A percentile compares a stretch with the other conserved stretches of the same genome.
Conservation (phyloP, 441 rosid genomes). For the Daphne laureola region DNA sequence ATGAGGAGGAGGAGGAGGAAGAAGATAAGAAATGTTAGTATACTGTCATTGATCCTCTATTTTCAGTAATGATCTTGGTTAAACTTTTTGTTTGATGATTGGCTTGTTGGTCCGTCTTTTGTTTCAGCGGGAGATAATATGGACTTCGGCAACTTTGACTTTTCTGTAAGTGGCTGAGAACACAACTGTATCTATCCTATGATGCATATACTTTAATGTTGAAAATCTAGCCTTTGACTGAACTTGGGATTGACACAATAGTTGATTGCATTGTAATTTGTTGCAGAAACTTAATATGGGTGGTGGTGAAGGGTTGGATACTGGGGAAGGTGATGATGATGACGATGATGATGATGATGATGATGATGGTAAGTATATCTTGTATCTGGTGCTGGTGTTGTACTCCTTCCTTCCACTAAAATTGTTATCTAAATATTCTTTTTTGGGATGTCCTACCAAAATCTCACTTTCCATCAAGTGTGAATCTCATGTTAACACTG, state of each 20-base stretch:
- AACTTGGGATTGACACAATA: neutral
- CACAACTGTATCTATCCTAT: no score
- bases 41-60: neutral
- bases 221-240: neutral
- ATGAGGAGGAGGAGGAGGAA: slow-evolving; percentile 58
- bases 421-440: no score
- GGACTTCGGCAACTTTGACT: slow-evolving; percentile 35
- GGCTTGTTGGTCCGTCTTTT: slow-evolving; percentile 6
- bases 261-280: neutral
- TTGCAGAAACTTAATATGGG: slow-evolving; percentile 22
- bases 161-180: slow-evolving; percentile 13
- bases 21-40: slow-evolving; percentile 19
- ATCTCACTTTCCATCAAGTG: no score
- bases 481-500: neutral
- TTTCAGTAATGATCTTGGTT: neutral
- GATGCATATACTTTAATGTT: neutral
- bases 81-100: neutral
- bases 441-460: no score
- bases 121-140: slow-evolving; percentile 18
- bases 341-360: slow-evolving; percentile 5
- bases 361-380: no score
- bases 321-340: slow-evolving; percentile 18
- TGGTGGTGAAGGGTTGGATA: slow-evolving; percentile 10
- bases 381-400: neutral
- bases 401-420: neutral